Evolutionary conservation across 1,284 basidiomycete species (phyloP), one percentile per base, ranked within the genome.

Genomic region (Apiotrichum gamsii): DNA sequence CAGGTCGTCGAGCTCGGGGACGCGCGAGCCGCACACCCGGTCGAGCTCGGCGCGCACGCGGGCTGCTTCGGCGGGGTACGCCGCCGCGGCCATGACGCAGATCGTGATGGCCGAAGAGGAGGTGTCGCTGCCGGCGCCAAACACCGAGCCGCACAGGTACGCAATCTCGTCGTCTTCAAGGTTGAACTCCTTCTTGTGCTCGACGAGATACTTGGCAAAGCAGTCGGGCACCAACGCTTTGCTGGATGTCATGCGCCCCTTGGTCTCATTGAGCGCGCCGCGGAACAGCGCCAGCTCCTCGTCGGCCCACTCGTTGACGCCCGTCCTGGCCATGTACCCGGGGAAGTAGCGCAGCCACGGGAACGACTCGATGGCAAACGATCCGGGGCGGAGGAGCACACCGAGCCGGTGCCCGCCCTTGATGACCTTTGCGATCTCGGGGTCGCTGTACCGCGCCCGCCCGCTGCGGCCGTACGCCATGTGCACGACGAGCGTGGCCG

Each of bases 1-100:
- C 13, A 36, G 38, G 15, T 49, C 48, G 18, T 36, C 43, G 25
- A 49, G 45, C 2, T 43, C 28, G 6, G 48, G 48, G 5, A 39
- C 37, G 25, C n/a, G 10, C 18, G 16, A 11, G 20, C 34, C 39
- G 11, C 18, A 6, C 20, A 84, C 75, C 3, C 40, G 43, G 44
- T 85, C 81, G 5, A 86, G 62, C 58, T 85, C 80, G 5, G 77
- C 75, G 55, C 82, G 82, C 0, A 84, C 80, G 28, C 65, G 70
- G 3, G 54, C 62, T 47, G 83, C 81, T 3, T 76, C 73, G 5
- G 80, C 75, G 0, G 82, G 82, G 58, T 79, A 77, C 21, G 72
- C 74, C 0, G 82, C 81, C 0, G 84, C 79, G 0, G 83, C 82
- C 76, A 86, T 78, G 19, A 80, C 74, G 29, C 75, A 70, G 32